Evolutionary conservation across 352 stramenopile genomes (phyloP).

Genomic region (Plasmopara viticola): DNA sequence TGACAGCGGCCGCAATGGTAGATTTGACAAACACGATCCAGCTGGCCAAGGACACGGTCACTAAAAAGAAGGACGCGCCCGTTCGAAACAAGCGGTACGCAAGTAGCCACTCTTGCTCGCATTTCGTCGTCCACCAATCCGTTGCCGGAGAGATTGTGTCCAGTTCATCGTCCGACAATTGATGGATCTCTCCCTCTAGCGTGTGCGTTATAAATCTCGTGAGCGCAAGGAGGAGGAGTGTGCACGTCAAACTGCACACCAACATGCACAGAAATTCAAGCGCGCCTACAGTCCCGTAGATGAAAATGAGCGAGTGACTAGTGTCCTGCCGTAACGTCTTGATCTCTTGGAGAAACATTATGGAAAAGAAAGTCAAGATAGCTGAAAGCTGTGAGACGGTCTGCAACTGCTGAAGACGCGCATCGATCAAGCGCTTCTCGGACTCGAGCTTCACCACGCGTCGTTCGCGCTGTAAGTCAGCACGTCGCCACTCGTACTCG

Average conservation of each 20-base stretch:
- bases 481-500: slow-evolving; percentile 58
- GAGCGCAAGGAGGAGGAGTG: slow-evolving; percentile 59
- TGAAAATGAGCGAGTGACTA: slow-evolving; percentile 43
- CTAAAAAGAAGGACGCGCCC: slow-evolving; percentile 55
- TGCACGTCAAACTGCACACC: slow-evolving; percentile 63
- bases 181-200: slow-evolving; percentile 59
- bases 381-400: slow-evolving; percentile 56
- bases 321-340: slow-evolving; percentile 34
- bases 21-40: slow-evolving; percentile 61
- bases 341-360: slow-evolving; percentile 72
- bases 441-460: slow-evolving; percentile 71
- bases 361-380: slow-evolving; percentile 63
- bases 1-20: slow-evolving; percentile 27
- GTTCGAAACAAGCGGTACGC: slow-evolving; percentile 62
- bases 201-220: slow-evolving; percentile 74
- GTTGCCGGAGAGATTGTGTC: slow-evolving; percentile 66
- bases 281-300: slow-evolving; percentile 51
- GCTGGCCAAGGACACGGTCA: slow-evolving; percentile 45
- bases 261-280: slow-evolving; percentile 76
- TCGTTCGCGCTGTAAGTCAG: slow-evolving; percentile 62
- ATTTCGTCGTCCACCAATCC: slow-evolving; percentile 60
- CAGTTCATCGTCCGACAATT: slow-evolving; percentile 46
- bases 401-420: slow-evolving; percentile 55
- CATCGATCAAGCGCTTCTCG: slow-evolving; percentile 73
- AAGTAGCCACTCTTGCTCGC: slow-evolving; percentile 67